These are phyloP conservation scores for Neopestalotiopsis rosae DNA, from an alignment of 2,329 filamentous ascomycete genomes.

Conservation along the genomic window DNA sequence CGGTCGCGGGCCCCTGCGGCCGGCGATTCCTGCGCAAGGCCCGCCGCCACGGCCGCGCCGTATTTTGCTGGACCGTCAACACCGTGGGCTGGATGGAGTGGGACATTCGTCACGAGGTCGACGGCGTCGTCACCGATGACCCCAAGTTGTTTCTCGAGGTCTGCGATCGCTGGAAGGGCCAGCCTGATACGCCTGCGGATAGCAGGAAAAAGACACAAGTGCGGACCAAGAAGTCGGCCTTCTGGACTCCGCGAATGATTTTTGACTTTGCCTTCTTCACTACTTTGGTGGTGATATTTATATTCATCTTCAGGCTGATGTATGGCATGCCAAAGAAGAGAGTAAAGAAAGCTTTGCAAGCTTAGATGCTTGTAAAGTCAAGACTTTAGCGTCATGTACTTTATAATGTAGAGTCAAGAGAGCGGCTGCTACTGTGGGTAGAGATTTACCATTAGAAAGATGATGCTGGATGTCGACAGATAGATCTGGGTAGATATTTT, in stretches of 20 bases:
- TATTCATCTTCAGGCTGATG: background rate
- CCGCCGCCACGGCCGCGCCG: slow-evolving; percentile 57
- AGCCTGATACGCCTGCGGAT: background rate
- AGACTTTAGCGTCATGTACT: too few relatives aligned
- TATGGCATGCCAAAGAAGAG: background rate
- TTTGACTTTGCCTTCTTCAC: background rate
- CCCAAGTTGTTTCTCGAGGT: slow-evolving; percentile 71
- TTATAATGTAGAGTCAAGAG: too few relatives aligned
- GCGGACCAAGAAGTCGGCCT: background rate
- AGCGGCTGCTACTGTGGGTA: too few relatives aligned
- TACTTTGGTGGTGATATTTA: background rate
- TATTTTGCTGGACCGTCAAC: slow-evolving; percentile 91
- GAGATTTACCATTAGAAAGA: too few relatives aligned
- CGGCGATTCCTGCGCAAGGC: slow-evolving; percentile 68
- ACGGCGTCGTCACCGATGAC: slow-evolving; percentile 88
- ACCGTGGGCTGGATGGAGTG: slow-evolving; percentile 80
- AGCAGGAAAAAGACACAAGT: background rate
- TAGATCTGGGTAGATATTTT: too few relatives aligned
- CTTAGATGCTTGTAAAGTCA: background rate
- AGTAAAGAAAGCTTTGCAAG: background rate
- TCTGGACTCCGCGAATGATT: background rate
- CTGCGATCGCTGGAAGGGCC: slow-evolving; percentile 41
- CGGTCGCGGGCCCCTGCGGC: slow-evolving; percentile 73
- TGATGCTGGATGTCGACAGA: too few relatives aligned
- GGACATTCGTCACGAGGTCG: slow-evolving; percentile 70